phyloP scores from a whole-genome alignment of 179 eudicot species.

The Carnegiea gigantea region DNA sequence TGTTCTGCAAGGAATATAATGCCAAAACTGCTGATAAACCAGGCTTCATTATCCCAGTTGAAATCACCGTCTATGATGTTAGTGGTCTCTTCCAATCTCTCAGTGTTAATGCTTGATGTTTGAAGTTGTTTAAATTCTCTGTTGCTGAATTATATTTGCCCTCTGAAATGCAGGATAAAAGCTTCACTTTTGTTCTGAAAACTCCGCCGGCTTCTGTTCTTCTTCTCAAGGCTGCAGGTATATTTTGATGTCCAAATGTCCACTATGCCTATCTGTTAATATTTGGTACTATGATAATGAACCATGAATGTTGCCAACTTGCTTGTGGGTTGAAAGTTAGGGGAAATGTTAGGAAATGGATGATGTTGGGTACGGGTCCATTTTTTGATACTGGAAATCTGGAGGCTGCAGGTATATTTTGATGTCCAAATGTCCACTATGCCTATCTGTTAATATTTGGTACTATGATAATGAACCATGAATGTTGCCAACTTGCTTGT shows the following conservation, averaged over 20 bases:
- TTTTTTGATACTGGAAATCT: neutral
- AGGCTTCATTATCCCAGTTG: conserved; percentile 91
- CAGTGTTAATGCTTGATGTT: neutral
- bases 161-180: conserved; percentile 61
- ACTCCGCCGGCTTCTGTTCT: conserved; percentile 99
- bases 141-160: conserved; percentile 11
- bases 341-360: neutral
- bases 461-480: neutral
- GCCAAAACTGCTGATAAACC: conserved; percentile 94
- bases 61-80: conserved; percentile 90
- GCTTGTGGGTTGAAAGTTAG: neutral
- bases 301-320: neutral
- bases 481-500: neutral
- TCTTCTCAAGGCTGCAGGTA: conserved; percentile 92
- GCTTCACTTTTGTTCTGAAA: conserved; percentile 89
- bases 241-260: neutral
- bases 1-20: conserved; percentile 95
- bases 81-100: conserved; percentile 8
- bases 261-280: neutral
- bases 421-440: neutral
- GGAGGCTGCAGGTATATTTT: conserved; percentile 78
- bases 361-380: neutral
- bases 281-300: neutral
- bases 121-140: neutral
- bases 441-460: neutral